Conservation (phyloP, 148 eudicot species). For the Arctostaphylos glauca region DNA sequence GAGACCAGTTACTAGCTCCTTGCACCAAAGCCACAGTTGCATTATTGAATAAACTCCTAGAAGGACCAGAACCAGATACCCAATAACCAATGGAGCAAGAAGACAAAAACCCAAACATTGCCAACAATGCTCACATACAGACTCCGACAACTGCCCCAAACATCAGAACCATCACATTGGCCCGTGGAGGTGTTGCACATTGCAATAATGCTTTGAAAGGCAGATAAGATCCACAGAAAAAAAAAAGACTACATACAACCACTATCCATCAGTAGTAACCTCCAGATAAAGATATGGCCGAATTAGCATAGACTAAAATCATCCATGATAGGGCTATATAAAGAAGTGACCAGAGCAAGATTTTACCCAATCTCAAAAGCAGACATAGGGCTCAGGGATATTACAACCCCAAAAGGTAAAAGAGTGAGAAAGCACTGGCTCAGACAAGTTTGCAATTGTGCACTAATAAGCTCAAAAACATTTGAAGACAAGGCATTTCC, state of each 20-base stretch:
- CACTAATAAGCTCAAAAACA: neutral
- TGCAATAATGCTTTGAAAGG: neutral
- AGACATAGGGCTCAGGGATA: neutral
- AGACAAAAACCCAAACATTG: neutral
- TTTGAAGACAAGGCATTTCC: neutral
- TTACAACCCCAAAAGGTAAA: neutral
- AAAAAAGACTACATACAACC: neutral
- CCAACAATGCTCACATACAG: neutral
- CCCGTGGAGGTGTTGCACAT: neutral
- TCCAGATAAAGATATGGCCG: neutral
- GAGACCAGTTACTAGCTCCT: neutral
- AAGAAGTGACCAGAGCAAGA: constrained; percentile 2
- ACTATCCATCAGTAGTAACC: neutral
- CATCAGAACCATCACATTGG: neutral
- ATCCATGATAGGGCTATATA: neutral
- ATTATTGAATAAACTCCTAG: neutral
- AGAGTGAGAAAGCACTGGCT: too few relatives aligned
- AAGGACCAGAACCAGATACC: neutral
- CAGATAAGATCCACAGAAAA: neutral
- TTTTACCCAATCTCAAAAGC: neutral
- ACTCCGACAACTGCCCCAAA: neutral
- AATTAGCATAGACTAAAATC: neutral
- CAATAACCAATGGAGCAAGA: neutral
- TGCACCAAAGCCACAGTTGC: neutral
- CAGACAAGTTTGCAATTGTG: neutral